Evolutionary conservation across 2,329 filamentous ascomycete species (phyloP), one percentile per base, ranked within the genome.

Genomic region (Achaetomium macrosporum): DNA sequence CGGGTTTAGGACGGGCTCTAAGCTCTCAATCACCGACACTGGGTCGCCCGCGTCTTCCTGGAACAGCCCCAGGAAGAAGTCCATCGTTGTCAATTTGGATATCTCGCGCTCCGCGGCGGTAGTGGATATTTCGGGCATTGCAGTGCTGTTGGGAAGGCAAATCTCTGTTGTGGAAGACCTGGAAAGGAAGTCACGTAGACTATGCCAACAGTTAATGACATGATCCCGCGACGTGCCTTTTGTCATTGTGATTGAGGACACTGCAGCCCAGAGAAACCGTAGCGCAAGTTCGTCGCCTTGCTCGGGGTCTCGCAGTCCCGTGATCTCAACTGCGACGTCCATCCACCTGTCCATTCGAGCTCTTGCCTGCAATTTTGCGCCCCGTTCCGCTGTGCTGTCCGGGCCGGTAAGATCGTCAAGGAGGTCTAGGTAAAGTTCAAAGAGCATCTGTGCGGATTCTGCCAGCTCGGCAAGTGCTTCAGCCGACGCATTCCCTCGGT

Each of bases 1-100:
- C 0, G 87, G 84, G 57, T 96, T 92, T 5, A 99, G 75, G 10
- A 99, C 87, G 4, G 93, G 93, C 64, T 99, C 93, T 35, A 99
- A 73, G 29, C 85, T 93, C 64, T 96, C 90, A 54, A 99, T 96
- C 17, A 96, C 82, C 5, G 85, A 79, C 12, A 92, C 80, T 0
- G 92, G 88, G 60, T 96, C 85, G 43, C 85, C 83, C 54, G 85
- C 81, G 53, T 93, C 87, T 36, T 90, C 84, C 55, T 88, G 87
- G 66, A 97, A 97, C 0, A 99, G 81, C 36, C 85, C 88, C 47
- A 90, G 77, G 69, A 99, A 97, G 68, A 97, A 97, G 65, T 96
- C 92, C 81, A 95, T 93, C 0, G 92, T 97, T 13, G 89, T 96
- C 33, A 97, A 77, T 63, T 91, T 90, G 12, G 89, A 92, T 25